phyloP scores from a whole-genome alignment of 2,329 filamentous ascomycete genomes.

The Hypoxylon sp. region DNA sequence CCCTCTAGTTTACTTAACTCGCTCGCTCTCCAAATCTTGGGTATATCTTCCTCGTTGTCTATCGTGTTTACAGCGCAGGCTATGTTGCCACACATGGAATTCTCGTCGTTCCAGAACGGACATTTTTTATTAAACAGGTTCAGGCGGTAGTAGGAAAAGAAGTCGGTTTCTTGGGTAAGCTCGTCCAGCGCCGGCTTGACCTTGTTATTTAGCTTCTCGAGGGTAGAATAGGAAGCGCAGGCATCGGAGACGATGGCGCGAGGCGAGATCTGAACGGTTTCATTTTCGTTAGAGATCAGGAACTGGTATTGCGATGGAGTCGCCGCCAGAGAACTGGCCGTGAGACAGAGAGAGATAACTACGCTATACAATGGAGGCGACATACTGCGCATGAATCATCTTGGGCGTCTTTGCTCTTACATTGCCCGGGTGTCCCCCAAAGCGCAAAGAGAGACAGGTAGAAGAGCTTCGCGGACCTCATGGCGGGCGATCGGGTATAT shows the following conservation, averaged over 20 bases:
- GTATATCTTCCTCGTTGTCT: constrained; percentile 95
- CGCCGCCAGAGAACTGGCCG: constrained; percentile 44
- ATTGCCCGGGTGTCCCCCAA: constrained; percentile 63
- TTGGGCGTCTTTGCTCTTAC: constrained; percentile 56
- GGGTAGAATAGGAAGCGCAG: constrained; percentile 91
- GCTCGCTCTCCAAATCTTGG: constrained; percentile 88
- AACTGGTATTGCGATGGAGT: constrained; percentile 41
- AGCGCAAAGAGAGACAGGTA: constrained; percentile 69
- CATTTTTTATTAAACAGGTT: constrained; percentile 96
- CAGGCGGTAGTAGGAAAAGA: constrained; percentile 96
- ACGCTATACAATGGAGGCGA: constrained; percentile 46
- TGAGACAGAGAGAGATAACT: constrained; percentile 40
- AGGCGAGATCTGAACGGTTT: constrained; percentile 78
- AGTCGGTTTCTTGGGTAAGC: constrained; percentile 89
- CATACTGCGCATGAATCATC: constrained; percentile 67
- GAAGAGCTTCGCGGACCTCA: constrained; percentile 68
- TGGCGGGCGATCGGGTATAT: constrained; percentile 50
- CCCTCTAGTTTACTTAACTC: constrained; percentile 94
- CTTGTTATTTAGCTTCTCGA: constrained; percentile 84
- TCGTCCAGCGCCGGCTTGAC: constrained; percentile 83
- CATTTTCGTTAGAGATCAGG: constrained; percentile 56
- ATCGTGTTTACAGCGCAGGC: constrained; percentile 95
- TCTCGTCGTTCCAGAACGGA: constrained; percentile 95
- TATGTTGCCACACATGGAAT: constrained; percentile 95
- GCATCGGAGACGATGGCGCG: constrained; percentile 92